Evolutionary conservation across 768 basidiomycete species (phyloP).

Genomic region (Kwoniella botswanensis): DNA sequence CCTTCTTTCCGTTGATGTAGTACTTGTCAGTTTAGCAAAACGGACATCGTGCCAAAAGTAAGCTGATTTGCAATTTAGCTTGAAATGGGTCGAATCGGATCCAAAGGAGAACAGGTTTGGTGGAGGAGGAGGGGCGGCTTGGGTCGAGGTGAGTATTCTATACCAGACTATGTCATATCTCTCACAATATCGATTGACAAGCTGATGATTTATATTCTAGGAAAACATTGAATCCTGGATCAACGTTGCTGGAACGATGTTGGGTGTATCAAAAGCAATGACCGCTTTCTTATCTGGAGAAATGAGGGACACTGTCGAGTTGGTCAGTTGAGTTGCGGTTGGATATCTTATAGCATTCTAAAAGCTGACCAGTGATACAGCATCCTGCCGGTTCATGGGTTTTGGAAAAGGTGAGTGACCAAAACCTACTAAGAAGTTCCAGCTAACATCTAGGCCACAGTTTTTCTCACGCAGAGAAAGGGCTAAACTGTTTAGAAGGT

Average conservation of each 20-base stretch:
- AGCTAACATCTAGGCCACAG: constrained; percentile 63
- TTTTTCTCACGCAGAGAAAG: constrained; percentile 92
- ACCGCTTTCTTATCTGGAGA: constrained; percentile 92
- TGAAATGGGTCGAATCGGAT: constrained; percentile 93
- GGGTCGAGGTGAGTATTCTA: constrained; percentile 76
- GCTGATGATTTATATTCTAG: constrained; percentile 42
- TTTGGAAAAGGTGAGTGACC: constrained; percentile 55
- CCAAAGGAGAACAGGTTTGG: constrained; percentile 68
- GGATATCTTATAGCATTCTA: constrained; percentile 67
- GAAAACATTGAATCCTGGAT: constrained; percentile 84
- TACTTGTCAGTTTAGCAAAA: constrained; percentile 72
- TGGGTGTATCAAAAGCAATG: constrained; percentile 81
- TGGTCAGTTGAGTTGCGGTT: constrained; percentile 67
- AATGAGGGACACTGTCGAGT: constrained; percentile 78
- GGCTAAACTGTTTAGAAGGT: constrained; percentile 85
- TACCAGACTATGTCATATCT: neutral
- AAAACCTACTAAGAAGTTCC: constrained; percentile 43
- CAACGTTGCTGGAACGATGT: constrained; percentile 82
- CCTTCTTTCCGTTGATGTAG: constrained; percentile 59
- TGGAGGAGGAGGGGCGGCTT: constrained; percentile 71
- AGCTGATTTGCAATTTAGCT: constrained; percentile 60
- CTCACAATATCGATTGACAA: neutral
- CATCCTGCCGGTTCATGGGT: constrained; percentile 58
- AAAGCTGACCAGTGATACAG: constrained; percentile 26
- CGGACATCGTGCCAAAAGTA: neutral